Percentiles rank a stretch among this genome's conserved stretches.
Conservation (phyloP, 1,284 basidiomycete genomes). For the Microbotryomycetes sp. region DNA sequence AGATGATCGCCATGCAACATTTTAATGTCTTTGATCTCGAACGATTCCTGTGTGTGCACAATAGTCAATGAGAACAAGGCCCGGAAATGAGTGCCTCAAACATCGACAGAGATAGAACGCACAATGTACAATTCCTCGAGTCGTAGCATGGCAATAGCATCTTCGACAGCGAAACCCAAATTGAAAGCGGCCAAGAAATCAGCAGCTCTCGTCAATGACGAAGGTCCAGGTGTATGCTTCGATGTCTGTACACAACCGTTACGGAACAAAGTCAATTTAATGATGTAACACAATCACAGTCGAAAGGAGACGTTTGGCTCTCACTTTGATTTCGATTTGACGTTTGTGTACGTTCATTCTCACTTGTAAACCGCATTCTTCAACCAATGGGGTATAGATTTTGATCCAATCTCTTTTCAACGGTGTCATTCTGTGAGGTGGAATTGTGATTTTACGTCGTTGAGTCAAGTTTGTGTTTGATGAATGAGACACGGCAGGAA, state of each 20-base stretch:
- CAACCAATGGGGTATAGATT: constrained; percentile 91
- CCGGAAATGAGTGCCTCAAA: too few species aligned
- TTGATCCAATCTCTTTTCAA: constrained; percentile 96
- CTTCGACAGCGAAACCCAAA: constrained; percentile 78
- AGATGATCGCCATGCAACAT: constrained; percentile 95
- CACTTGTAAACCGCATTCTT: constrained; percentile 88
- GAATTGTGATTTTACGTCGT: constrained; percentile 59
- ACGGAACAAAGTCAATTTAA: constrained; percentile 14
- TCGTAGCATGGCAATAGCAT: constrained; percentile 87
- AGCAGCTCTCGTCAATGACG: constrained; percentile 81
- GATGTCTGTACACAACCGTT: constrained; percentile 64
- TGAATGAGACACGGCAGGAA: constrained; percentile 25
- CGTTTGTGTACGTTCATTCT: constrained; percentile 88
- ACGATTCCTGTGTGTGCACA: constrained; percentile 16
- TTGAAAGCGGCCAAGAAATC: constrained; percentile 96
- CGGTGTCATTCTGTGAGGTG: constrained; percentile 94
- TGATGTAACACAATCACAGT: not conserved
- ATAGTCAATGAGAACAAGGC: not conserved
- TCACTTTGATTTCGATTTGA: constrained; percentile 84
- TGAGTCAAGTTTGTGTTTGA: constrained; percentile 26
- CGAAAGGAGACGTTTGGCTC: constrained; percentile 34
- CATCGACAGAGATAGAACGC: not conserved
- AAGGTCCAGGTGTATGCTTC: constrained; percentile 60
- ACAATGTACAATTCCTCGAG: constrained; percentile 93
- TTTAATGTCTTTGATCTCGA: constrained; percentile 94